Percentiles rank a stretch among this genome's conserved stretches.
These are phyloP conservation scores for Talaromyces liani DNA, from an alignment of 495 filamentous ascomycete genomes.

Conservation along the genomic window DNA sequence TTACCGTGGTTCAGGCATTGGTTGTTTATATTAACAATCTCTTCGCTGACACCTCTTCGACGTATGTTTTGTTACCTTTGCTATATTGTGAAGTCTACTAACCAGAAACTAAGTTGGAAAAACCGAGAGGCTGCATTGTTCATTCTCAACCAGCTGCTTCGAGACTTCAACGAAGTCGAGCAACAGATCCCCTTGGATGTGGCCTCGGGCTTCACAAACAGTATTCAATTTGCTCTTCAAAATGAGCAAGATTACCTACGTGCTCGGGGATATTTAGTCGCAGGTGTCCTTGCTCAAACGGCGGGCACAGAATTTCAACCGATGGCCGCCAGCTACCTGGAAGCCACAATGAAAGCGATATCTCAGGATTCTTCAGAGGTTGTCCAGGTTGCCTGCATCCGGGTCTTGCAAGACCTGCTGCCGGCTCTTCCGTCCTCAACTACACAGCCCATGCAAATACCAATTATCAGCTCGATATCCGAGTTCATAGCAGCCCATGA, in stretches of 20 bases:
- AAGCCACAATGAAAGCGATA: conserved; percentile 68
- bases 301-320: conserved; percentile 46
- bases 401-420: conserved; percentile 77
- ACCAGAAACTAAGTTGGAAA: conserved; percentile 39
- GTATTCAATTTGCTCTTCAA: conserved; percentile 72
- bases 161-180: conserved; percentile 70
- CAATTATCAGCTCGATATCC: conserved; percentile 69
- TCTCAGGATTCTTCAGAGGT: conserved; percentile 70
- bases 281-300: conserved; percentile 60
- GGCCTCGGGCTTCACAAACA: conserved; percentile 62
- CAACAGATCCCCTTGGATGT: conserved; percentile 58
- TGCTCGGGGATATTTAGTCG: conserved; percentile 78
- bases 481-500: conserved; percentile 72
- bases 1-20: conserved; percentile 62
- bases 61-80: conserved; percentile 35
- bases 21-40: conserved; percentile 63
- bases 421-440: conserved; percentile 45
- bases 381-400: conserved; percentile 86
- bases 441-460: conserved; percentile 55
- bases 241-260: conserved; percentile 61
- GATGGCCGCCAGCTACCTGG: conserved; percentile 55
- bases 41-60: conserved; percentile 44
- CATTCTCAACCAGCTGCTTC: conserved; percentile 70
- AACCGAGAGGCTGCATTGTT: conserved; percentile 72
- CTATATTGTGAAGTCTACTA: not conserved